These are phyloP conservation scores for Baeospora myosura DNA, from an alignment of 1,284 basidiomycete genomes.

Conservation along the genomic window DNA sequence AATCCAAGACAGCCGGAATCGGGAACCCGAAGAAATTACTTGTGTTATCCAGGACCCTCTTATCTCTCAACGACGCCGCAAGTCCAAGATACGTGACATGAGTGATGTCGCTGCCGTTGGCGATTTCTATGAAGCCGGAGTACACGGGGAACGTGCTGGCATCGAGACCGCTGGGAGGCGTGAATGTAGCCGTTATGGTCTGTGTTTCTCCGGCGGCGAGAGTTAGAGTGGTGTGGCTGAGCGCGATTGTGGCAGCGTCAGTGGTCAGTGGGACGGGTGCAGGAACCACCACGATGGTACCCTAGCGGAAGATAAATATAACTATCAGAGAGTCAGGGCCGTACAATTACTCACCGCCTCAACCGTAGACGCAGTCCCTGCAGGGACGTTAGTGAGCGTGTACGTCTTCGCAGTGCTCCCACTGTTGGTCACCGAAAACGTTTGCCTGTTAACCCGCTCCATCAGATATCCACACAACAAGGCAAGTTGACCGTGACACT, in stretches of 20 bases:
- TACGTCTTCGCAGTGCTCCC: slow-evolving; percentile 34
- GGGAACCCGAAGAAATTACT: slow-evolving; percentile 24
- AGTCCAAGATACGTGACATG: slow-evolving; percentile 30
- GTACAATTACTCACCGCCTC: slow-evolving; percentile 19
- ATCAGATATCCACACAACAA: slow-evolving; percentile 4
- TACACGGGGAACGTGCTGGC: slow-evolving; percentile 33
- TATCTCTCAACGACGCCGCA: slow-evolving; percentile 24
- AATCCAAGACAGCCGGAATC: slow-evolving; percentile 24
- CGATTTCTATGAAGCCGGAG: slow-evolving; percentile 35
- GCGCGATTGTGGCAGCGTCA: slow-evolving; percentile 33
- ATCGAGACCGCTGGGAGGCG: slow-evolving; percentile 28
- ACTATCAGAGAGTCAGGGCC: slow-evolving; percentile 2
- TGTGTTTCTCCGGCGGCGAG: slow-evolving; percentile 7
- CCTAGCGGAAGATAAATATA: slow-evolving; percentile 17
- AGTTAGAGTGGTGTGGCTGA: slow-evolving; percentile 15
- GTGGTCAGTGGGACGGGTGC: slow-evolving; percentile 46
- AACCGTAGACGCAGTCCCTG: slow-evolving; percentile 45
- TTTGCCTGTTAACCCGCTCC: slow-evolving; percentile 36
- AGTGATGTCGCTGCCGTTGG: slow-evolving; percentile 21
- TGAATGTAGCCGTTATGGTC: slow-evolving; percentile 7
- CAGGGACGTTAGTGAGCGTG: slow-evolving; percentile 43
- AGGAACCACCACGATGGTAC: slow-evolving; percentile 31
- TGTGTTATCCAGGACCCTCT: slow-evolving; percentile 27
- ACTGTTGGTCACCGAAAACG: slow-evolving; percentile 41
- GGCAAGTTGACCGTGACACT: slow-evolving; percentile 15